Percentiles rank a stretch among this genome's conserved stretches.
phyloP scores from a whole-genome alignment of 1,284 basidiomycete species.

The Puccinia horiana region DNA sequence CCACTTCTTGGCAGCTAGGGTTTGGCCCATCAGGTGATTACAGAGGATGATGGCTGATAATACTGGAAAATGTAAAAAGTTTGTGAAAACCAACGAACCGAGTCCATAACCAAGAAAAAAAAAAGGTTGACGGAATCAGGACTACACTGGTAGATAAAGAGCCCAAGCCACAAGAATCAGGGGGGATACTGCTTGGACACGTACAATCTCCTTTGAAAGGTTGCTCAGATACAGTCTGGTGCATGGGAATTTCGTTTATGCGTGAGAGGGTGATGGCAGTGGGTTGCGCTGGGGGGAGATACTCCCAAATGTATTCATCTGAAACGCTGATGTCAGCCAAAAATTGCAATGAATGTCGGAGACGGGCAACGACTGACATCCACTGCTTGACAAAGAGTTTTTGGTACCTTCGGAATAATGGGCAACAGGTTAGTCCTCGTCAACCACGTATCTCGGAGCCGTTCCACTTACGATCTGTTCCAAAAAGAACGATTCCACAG shows the following conservation, averaged over 20 bases:
- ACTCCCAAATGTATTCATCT: conserved; percentile 44
- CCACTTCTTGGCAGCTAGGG: conserved; percentile 32
- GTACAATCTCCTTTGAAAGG: conserved; percentile 37
- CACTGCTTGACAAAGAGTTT: conserved; percentile 25
- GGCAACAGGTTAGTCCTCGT: background rate
- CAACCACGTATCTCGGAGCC: background rate
- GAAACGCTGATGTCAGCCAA: background rate
- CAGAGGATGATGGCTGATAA: conserved; percentile 46
- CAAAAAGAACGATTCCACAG: conserved; percentile 48
- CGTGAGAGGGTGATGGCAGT: conserved; percentile 16
- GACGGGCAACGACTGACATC: conserved; percentile 34
- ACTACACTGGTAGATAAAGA: background rate
- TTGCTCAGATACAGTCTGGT: background rate
- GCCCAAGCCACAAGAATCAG: background rate
- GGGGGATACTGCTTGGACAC: background rate
- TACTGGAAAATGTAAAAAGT: background rate
- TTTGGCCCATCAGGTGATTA: conserved; percentile 38
- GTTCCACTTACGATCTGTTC: conserved; percentile 29
- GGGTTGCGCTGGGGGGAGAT: conserved; percentile 18
- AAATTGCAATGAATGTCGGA: background rate
- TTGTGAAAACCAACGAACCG: background rate
- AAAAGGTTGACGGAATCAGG: background rate
- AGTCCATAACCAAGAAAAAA: conserved; percentile 8
- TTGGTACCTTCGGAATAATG: conserved; percentile 8
- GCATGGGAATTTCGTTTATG: background rate